These are phyloP conservation scores for Solanum bulbocastanum DNA, from an alignment of 257 asterid genomes.

Conservation along the genomic window DNA sequence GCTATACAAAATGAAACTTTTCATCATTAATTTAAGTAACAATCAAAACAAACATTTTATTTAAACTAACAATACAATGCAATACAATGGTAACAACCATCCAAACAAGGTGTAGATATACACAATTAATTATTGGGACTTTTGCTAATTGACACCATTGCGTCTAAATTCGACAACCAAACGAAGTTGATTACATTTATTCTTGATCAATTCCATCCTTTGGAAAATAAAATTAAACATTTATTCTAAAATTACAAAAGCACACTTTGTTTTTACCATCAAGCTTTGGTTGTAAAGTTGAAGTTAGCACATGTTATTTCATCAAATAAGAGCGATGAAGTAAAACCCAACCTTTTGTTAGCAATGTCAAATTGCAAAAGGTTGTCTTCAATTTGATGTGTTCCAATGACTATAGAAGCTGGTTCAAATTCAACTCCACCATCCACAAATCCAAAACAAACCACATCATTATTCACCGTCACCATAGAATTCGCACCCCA, in stretches of 20 bases:
- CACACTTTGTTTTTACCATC: not conserved
- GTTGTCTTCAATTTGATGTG: conserved; percentile 23
- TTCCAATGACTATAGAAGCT: conserved; percentile 33
- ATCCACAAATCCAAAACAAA: conserved; percentile 11
- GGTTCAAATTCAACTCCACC: not conserved
- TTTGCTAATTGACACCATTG: not conserved
- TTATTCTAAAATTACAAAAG: not conserved
- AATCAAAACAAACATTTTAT: too few species aligned
- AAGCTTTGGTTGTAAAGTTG: conserved; percentile 11
- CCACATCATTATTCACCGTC: not conserved
- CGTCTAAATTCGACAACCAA: not conserved
- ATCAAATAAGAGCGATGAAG: conserved; percentile 7
- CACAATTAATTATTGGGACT: not conserved
- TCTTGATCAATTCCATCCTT: not conserved
- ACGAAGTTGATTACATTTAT: not conserved
- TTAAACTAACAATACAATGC: too few species aligned
- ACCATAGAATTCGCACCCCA: conserved; percentile 11
- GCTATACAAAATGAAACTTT: too few species aligned
- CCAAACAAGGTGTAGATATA: not conserved
- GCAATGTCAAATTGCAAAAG: conserved; percentile 22
- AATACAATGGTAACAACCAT: not conserved
- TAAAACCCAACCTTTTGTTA: conserved; percentile 21
- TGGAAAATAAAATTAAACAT: not conserved
- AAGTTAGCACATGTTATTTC: conserved; percentile 17
- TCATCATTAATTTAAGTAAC: too few species aligned